phyloP scores from a whole-genome alignment of 2,329 filamentous ascomycete genomes.

The Exophiala viscosa region DNA sequence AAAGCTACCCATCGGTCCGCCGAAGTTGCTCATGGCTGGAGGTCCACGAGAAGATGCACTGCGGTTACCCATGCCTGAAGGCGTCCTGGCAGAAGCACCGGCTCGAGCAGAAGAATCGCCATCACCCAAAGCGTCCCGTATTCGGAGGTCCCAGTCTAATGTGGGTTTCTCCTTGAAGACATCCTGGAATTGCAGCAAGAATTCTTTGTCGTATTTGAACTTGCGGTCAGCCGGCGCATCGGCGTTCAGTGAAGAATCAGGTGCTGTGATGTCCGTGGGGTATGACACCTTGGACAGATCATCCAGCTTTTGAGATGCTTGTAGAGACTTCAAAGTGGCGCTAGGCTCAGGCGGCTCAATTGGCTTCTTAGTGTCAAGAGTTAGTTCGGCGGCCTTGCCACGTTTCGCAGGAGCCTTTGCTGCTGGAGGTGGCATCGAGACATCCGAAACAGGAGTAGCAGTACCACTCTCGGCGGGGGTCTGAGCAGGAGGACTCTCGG shows the following conservation, averaged over 20 bases:
- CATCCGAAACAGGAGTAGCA: slow-evolving; percentile 45
- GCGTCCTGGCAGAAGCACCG: slow-evolving; percentile 54
- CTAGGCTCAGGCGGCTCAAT: slow-evolving; percentile 91
- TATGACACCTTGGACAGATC: slow-evolving; percentile 77
- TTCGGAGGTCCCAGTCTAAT: slow-evolving; percentile 83
- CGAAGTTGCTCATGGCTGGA: slow-evolving; percentile 48
- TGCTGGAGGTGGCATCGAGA: slow-evolving; percentile 46
- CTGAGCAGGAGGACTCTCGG: slow-evolving; percentile 31
- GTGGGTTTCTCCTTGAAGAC: slow-evolving; percentile 97
- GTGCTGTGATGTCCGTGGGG: slow-evolving; percentile 76
- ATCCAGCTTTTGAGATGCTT: slow-evolving; percentile 82
- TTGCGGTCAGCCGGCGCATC: slow-evolving; percentile 67
- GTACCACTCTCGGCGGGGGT: slow-evolving; percentile 44
- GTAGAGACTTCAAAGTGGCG: slow-evolving; percentile 86
- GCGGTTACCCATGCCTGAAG: slow-evolving; percentile 48
- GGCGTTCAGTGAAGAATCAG: slow-evolving; percentile 84
- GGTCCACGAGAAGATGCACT: slow-evolving; percentile 52
- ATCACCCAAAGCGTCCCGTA: slow-evolving; percentile 81
- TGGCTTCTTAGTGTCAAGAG: slow-evolving; percentile 79
- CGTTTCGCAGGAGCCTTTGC: slow-evolving; percentile 61
- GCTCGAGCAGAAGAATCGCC: slow-evolving; percentile 61
- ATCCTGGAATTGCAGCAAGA: slow-evolving; percentile 91
- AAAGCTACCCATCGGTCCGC: slow-evolving; percentile 66
- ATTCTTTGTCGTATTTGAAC: slow-evolving; percentile 94
- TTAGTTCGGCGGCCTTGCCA: slow-evolving; percentile 79